Evolutionary conservation across 2,329 filamentous ascomycete species (phyloP).

Genomic region (Colletotrichum navitas): DNA sequence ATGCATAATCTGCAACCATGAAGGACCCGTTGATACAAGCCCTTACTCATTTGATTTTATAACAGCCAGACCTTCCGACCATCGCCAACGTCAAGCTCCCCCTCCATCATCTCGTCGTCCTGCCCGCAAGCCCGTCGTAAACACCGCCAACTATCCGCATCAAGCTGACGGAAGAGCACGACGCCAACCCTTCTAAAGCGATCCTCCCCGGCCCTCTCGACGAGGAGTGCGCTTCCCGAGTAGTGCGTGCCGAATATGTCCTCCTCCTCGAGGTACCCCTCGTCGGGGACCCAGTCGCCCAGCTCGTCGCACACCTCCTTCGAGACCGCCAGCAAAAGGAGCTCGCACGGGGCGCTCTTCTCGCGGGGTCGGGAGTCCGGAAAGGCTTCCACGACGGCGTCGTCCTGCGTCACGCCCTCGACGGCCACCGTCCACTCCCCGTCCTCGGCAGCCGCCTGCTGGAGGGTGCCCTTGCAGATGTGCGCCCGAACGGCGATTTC

Average conservation of each 20-base stretch:
- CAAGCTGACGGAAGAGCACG: slow-evolving; percentile 13
- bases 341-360: not conserved
- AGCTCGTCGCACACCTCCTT: not conserved
- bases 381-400: slow-evolving; percentile 7
- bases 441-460: too few relatives aligned
- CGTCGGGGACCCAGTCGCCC: not conserved
- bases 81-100: slow-evolving; percentile 1
- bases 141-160: not conserved
- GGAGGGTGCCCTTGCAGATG: not conserved
- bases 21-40: too few relatives aligned
- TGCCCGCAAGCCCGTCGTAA: slow-evolving; percentile 6
- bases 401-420: not conserved
- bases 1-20: not conserved
- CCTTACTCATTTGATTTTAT: fast-evolving
- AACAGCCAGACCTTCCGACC: not conserved
- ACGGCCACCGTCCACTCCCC: not conserved
- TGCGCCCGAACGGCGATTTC: not conserved
- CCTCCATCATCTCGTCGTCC: not conserved
- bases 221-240: slow-evolving; percentile 17
- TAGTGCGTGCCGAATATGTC: not conserved
- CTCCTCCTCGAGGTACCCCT: slow-evolving; percentile 15
- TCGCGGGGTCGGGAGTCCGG: not conserved
- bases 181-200: slow-evolving; percentile 4
- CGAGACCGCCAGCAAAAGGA: slow-evolving; percentile 15
- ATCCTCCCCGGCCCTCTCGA: not conserved